Evolutionary conservation across 2,329 filamentous ascomycete species (phyloP), one percentile per base, ranked within the genome.

Genomic region (Cytospora chrysosperma): DNA sequence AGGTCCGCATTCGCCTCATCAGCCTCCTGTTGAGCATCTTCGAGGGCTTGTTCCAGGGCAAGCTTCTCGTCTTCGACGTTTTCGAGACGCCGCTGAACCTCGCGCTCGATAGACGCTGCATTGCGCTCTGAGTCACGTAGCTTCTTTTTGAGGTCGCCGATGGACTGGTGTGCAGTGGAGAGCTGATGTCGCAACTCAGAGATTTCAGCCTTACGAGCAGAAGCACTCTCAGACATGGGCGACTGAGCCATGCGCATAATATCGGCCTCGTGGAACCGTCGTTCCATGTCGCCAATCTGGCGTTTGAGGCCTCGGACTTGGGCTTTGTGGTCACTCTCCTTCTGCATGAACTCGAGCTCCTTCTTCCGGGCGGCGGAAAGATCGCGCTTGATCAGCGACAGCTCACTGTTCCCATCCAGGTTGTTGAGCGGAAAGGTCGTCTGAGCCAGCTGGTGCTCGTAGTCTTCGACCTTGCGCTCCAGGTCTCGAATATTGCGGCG

Each of bases 211-310:
- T 85, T 83, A 43, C 78, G 78, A 19, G 75, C 81, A 1, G 84
- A 84, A n/a, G 79, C 79, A 55, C 77, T 77, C n/a, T 73, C 69
- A 10, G 83, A 85, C 2, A 80, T 77, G 3, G 81, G 79, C 15
- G 81, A 79, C 40, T 69, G 67, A 26, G 76, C 73, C 28, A 85
- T 71, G 13, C 78, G 79, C 21, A 82, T 82, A 49, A 87, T 80
- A 53, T 87, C 82, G 7, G 84, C 80, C 63, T 92, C 86, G 68
- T 90, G 87, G 5, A 88, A 79, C 64, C 88, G 85, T 49, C 83
- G 83, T 72, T 92, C 89, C 19, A 92, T 81, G 40, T 90, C 85
- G 2, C 82, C 78, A 56, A 92, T 82, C 63, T 88, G 84, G 55
- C 83, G 81, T 72, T 89, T 90, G 63, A 90, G 82, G 24, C 79